Percentiles rank a stretch among this genome's conserved stretches.
Evolutionary conservation across 345 rosid genomes (phyloP).

Genomic region (Passiflora organensis): DNA sequence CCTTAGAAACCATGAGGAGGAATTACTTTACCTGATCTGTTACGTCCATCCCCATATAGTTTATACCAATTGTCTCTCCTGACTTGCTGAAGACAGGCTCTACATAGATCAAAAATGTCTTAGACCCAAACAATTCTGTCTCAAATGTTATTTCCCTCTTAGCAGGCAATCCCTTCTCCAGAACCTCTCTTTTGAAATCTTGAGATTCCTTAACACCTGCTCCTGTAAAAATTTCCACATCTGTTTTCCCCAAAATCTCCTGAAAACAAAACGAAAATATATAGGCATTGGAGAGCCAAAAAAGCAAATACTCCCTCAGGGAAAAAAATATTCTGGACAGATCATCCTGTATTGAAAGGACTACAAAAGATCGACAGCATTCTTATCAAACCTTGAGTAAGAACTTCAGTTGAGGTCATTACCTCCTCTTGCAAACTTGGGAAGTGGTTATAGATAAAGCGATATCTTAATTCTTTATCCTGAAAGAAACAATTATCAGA

Average conservation of each 20-base stretch:
- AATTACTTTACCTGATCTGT: constrained; percentile 72
- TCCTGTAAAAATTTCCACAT: constrained; percentile 80
- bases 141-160: constrained; percentile 90
- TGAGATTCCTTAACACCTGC: constrained; percentile 90
- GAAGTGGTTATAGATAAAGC: constrained; percentile 88
- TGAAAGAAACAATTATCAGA: constrained; percentile 24
- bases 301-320: too few relatives aligned
- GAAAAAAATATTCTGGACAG: too few relatives aligned
- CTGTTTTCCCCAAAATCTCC: constrained; percentile 92
- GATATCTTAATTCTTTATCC: constrained; percentile 85
- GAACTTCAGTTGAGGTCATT: constrained; percentile 23
- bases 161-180: constrained; percentile 82
- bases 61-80: constrained; percentile 80
- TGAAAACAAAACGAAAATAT: constrained; percentile 20
- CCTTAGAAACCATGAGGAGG: neutral
- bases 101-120: constrained; percentile 82
- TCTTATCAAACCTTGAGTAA: constrained; percentile 13
- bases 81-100: constrained; percentile 89
- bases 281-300: too few relatives aligned
- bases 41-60: constrained; percentile 96
- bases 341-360: too few relatives aligned
- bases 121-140: constrained; percentile 74
- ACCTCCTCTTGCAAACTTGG: constrained; percentile 87
- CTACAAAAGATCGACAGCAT: neutral
- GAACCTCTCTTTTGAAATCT: constrained; percentile 88